Base-by-base conservation (phyloP, 2,329 filamentous ascomycete species). In the Diaporthe vaccinii region DNA sequence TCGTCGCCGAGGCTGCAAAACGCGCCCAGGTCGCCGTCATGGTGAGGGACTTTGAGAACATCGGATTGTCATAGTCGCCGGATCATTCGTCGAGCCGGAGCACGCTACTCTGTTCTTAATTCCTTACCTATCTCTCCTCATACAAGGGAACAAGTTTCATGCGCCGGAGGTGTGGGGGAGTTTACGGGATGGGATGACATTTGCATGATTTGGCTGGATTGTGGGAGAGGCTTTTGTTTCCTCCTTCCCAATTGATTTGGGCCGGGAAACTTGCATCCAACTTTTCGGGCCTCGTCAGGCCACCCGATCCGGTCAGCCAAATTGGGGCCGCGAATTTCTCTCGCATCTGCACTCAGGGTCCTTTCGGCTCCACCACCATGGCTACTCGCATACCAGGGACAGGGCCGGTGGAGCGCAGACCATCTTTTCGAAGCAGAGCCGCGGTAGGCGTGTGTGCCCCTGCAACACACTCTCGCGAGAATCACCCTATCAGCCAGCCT, bases 1-100 rank as follows among this genome's bases (percentile, higher is more conserved):
- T 98, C 41, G 90, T 98, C 57, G 96, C 96, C 49, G 96, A 98
- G 87, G 96, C 96, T 2, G 96, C 95, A 58, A 98, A 98, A 85
- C 89, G 96, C 57, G 96, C 96, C 14, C 95, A 98, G 84, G 94
- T 98, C 88, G 95, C 95, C 57, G 92, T 95, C 80, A 87, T 98
- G 82, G 94, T 96, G 88, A 90, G 96, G 77, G 96, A 98, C 84
- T 89, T 98, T 81, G 95, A 95, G 80, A 91, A 92, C 78, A 89
- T 94, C 81, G 91, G 90, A 72, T 84, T 95, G 62, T 90, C 82
- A 75, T 84, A 80, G 58, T 28, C 59, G 36, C 9, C 41, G 41
- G n/a, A 34, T 10, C 22, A 31, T 31, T 36, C 28, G 44, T 44
- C 44, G 36, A 58, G 49, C 39, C 17, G 17, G 22, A 57, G 8